Evolutionary conservation across 2,329 filamentous ascomycete genomes (phyloP).

Genomic region (Allantophomopsis lycopodina): DNA sequence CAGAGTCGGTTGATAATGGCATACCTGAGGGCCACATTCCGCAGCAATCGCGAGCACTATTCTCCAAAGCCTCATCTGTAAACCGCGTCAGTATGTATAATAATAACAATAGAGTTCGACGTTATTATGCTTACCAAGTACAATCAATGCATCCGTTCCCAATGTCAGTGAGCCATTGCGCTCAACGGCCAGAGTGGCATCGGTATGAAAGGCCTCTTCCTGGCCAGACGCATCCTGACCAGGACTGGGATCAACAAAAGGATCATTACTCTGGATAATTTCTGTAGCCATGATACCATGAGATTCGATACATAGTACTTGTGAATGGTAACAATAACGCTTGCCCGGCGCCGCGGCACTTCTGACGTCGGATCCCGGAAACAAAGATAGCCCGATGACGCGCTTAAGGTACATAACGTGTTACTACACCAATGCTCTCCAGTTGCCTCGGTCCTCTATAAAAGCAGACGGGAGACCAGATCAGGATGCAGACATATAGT

Average conservation of each 20-base stretch:
- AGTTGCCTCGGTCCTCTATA: background rate
- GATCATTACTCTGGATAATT: constrained; percentile 16
- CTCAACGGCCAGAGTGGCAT: constrained; percentile 36
- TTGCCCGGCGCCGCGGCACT: no score
- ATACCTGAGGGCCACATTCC: constrained; percentile 36
- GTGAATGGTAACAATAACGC: no score
- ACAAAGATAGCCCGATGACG: no score
- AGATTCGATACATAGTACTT: background rate
- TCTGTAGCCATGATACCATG: constrained; percentile 8
- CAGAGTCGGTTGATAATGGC: constrained; percentile 6
- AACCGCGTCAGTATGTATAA: constrained; percentile 2
- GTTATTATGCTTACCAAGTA: constrained; percentile 31
- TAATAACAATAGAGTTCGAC: background rate
- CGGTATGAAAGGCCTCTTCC: constrained; percentile 20
- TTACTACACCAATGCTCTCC: background rate
- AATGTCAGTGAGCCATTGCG: constrained; percentile 45
- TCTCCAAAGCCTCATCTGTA: constrained; percentile 37
- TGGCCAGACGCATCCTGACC: constrained; percentile 18
- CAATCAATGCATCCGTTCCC: constrained; percentile 42
- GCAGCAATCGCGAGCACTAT: constrained; percentile 38
- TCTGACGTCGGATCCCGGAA: no score
- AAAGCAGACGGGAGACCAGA: no score
- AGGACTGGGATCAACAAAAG: constrained; percentile 20
- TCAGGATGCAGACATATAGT: no score
- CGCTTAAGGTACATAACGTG: no score